Conservation (phyloP, 495 filamentous ascomycete species). For the Hypoxylon trugodes region DNA sequence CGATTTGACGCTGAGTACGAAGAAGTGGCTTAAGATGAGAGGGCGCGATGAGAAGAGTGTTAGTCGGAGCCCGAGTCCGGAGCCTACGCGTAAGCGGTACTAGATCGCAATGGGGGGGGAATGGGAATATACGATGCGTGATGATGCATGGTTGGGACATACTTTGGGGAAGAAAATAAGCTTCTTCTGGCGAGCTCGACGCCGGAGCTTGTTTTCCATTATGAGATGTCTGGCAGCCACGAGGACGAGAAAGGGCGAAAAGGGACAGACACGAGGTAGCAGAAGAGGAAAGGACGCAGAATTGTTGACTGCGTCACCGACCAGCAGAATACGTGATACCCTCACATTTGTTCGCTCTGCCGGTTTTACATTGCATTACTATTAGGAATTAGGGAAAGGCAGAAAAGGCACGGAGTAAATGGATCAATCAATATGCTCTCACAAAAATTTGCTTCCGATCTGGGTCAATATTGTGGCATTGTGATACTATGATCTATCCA, state of each 20-base stretch:
- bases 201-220: not conserved
- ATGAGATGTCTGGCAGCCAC: not conserved
- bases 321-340: slow-evolving; percentile 6
- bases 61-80: slow-evolving; percentile 75
- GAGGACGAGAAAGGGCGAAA: not conserved
- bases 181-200: no score
- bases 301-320: not conserved
- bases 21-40: slow-evolving; percentile 93
- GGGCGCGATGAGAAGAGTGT: slow-evolving; percentile 87
- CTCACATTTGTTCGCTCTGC: not conserved
- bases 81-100: slow-evolving; percentile 74
- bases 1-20: slow-evolving; percentile 84
- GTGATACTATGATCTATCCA: no score
- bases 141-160: no score
- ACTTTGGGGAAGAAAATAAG: no score
- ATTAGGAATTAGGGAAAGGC: not conserved
- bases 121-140: not conserved
- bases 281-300: not conserved
- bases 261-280: not conserved
- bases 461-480: no score
- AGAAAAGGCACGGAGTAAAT: not conserved
- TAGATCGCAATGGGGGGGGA: slow-evolving; percentile 41
- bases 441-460: no score
- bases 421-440: no score
- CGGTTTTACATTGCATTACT: not conserved